A percentile compares a stretch with the other conserved stretches of the same genome.
These are phyloP conservation scores for Herpomyces periplanetae DNA, from an alignment of 2,329 filamentous ascomycete genomes.

Conservation along the genomic window DNA sequence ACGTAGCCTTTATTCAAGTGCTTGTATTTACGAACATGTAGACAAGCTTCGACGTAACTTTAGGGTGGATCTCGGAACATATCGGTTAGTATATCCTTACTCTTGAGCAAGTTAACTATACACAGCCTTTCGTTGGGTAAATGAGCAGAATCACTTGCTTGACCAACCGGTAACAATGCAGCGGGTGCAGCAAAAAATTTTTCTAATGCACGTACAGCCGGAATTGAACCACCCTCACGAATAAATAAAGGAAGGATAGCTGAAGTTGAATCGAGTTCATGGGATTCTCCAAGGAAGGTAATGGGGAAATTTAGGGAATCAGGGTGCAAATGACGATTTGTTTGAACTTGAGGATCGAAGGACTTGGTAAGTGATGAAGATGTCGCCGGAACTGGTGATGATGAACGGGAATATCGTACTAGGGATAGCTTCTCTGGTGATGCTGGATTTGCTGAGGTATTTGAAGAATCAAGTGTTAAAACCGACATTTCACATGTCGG, in stretches of 20 bases:
- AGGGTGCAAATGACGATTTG: conserved; percentile 6
- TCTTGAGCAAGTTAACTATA: conserved; percentile 54
- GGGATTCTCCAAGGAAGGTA: conserved; percentile 8
- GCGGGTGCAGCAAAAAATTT: conserved; percentile 73
- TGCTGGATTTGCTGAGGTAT: too few relatives aligned
- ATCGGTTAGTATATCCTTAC: conserved; percentile 51
- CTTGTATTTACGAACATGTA: too few relatives aligned
- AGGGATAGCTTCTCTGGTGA: too few relatives aligned
- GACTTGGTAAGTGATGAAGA: conserved; percentile 6
- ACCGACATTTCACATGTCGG: too few relatives aligned
- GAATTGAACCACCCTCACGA: conserved; percentile 73
- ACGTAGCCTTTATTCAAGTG: too few relatives aligned
- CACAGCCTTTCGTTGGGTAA: conserved; percentile 77
- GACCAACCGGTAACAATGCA: conserved; percentile 67
- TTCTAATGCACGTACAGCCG: conserved; percentile 65
- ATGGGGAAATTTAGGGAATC: conserved; percentile 8
- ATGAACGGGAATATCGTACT: conserved; percentile 4
- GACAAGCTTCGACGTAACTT: too few relatives aligned
- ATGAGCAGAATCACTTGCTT: conserved; percentile 74
- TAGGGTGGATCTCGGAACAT: conserved; percentile 54
- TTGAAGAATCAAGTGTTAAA: too few relatives aligned
- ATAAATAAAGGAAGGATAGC: conserved; percentile 33
- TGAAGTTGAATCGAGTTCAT: neutral
- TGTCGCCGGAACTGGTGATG: conserved; percentile 1
- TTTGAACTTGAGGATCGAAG: conserved; percentile 6